Conservation (phyloP, 1,139 yeast species). For the Pichia sp. region DNA sequence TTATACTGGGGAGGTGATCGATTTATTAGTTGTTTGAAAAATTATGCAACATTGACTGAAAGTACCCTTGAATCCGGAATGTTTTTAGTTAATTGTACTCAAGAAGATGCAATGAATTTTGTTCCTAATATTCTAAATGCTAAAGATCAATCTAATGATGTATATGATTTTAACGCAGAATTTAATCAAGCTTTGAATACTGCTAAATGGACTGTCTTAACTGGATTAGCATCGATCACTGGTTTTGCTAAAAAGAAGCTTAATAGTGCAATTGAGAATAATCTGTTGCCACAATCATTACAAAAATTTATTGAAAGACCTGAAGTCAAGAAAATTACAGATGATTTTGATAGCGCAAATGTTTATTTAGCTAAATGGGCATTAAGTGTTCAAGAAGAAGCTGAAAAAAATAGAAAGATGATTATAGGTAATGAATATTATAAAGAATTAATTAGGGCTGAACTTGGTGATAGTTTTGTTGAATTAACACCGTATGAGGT, state of each 20-base stretch:
- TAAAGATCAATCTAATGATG: conserved; percentile 12
- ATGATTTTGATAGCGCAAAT: conserved; percentile 88
- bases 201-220: conserved; percentile 82
- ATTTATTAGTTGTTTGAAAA: conserved; percentile 50
- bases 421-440: conserved; percentile 58
- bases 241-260: conserved; percentile 57
- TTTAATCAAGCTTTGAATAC: conserved; percentile 49
- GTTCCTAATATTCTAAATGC: conserved; percentile 47
- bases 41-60: conserved; percentile 55
- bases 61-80: conserved; percentile 70
- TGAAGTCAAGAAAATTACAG: conserved; percentile 73
- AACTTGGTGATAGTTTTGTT: conserved; percentile 60
- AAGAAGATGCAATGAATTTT: conserved; percentile 72
- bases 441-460: conserved; percentile 53
- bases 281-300: conserved; percentile 47
- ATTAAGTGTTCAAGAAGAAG: conserved; percentile 86
- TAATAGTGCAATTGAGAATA: conserved; percentile 56
- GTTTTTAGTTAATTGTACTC: conserved; percentile 71
- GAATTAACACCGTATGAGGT: conserved; percentile 54
- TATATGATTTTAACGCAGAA: conserved; percentile 13
- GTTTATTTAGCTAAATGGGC: conserved; percentile 97
- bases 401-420: conserved; percentile 62
- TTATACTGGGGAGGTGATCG: conserved; percentile 91
- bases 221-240: conserved; percentile 78
- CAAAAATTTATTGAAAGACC: conserved; percentile 64